Evolutionary conservation across 441 rosid genomes (phyloP).

Genomic region (Hura crepitans): DNA sequence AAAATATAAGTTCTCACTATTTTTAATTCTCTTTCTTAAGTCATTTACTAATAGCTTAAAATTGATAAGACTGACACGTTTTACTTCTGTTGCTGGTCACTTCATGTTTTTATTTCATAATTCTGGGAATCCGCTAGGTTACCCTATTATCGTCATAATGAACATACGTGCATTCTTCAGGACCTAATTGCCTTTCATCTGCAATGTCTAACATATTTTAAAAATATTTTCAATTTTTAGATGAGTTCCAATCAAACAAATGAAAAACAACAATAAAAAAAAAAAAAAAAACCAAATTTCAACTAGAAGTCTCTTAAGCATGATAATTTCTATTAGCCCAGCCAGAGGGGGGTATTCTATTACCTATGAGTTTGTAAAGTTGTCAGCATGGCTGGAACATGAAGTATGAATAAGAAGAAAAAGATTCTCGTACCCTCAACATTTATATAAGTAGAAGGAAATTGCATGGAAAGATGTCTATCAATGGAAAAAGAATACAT

Average conservation of each 20-base stretch:
- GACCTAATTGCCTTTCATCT: background rate
- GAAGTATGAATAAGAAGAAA: background rate
- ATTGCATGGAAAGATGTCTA: background rate
- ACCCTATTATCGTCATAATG: background rate
- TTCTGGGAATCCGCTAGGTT: background rate
- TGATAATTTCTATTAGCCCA: background rate
- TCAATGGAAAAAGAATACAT: background rate
- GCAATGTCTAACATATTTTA: background rate
- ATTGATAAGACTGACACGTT: background rate
- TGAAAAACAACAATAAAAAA: too few species aligned
- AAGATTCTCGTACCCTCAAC: background rate
- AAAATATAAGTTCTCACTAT: background rate
- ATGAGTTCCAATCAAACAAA: too few species aligned
- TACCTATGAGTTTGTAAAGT: background rate
- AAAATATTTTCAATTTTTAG: too few species aligned
- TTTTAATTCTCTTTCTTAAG: background rate
- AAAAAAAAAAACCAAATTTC: background rate
- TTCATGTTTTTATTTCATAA: background rate
- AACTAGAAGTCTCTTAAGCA: background rate
- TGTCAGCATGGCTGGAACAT: background rate
- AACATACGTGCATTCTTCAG: too few species aligned
- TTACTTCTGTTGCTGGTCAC: background rate
- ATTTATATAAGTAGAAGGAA: background rate
- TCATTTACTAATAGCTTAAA: background rate
- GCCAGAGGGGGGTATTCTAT: background rate